Evolutionary conservation across 441 rosid species (phyloP).

Genomic region (Syzygium malaccense): DNA sequence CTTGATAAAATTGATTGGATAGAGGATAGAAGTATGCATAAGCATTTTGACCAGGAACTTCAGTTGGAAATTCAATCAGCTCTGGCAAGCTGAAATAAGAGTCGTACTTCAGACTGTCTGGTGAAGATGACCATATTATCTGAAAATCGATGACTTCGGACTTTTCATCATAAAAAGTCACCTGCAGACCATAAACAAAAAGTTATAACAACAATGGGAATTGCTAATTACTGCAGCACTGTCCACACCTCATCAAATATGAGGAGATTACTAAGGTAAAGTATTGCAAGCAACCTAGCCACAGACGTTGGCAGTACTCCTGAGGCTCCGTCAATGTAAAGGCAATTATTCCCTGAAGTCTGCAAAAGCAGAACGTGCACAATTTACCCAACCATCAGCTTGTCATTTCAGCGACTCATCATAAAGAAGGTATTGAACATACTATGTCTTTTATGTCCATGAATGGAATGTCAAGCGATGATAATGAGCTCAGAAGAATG

Average conservation of each 20-base stretch:
- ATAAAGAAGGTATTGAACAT: conserved; percentile 14
- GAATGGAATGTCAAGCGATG: conserved; percentile 77
- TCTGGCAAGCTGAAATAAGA: conserved; percentile 77
- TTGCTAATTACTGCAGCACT: background rate
- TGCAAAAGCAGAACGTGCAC: conserved; percentile 19
- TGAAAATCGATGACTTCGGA: conserved; percentile 39
- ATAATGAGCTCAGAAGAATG: conserved; percentile 45
- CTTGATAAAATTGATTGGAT: conserved; percentile 53
- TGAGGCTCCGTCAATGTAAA: conserved; percentile 81
- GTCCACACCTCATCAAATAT: background rate
- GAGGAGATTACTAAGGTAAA: background rate
- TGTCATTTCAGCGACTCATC: background rate
- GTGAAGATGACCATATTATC: conserved; percentile 82
- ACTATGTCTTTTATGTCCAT: conserved; percentile 75
- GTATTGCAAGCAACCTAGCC: conserved; percentile 48
- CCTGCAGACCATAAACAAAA: conserved; percentile 26
- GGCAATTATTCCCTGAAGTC: conserved; percentile 55
- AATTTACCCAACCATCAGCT: conserved; percentile 1
- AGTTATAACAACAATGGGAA: background rate
- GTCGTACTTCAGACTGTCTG: conserved; percentile 52
- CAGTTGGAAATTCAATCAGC: conserved; percentile 84
- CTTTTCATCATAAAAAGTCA: conserved; percentile 49
- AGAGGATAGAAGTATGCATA: conserved; percentile 88
- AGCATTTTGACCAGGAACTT: conserved; percentile 72
- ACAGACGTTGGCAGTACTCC: conserved; percentile 72